Conservation (phyloP, 306 rosid species). For the Citrullus mucosospermus region DNA sequence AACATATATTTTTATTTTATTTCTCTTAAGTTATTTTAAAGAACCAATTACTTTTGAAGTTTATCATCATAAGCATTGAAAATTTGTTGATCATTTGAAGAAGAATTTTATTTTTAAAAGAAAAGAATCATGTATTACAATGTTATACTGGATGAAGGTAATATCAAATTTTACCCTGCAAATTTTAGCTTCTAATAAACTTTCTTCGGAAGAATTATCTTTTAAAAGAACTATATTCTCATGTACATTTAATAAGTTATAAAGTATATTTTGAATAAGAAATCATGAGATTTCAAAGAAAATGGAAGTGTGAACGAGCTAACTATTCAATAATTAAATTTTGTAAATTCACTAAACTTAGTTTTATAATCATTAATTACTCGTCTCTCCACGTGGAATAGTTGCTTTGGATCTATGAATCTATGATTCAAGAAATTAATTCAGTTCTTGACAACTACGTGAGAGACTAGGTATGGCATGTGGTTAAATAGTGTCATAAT, state of each 20-base stretch:
- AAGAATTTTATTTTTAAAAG: background rate
- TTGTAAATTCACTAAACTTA: background rate
- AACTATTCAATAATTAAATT: background rate
- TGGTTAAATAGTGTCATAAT: background rate
- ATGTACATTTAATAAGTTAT: no score
- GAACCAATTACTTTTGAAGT: background rate
- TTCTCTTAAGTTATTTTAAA: background rate
- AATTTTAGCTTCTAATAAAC: no score
- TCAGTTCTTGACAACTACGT: background rate
- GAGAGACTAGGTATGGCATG: background rate
- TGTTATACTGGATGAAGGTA: no score
- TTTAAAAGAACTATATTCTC: no score
- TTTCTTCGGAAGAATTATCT: no score
- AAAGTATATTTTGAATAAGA: no score
- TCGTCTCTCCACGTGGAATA: background rate
- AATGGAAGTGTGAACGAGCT: background rate
- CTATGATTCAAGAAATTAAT: background rate
- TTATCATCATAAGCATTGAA: background rate
- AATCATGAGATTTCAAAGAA: no score
- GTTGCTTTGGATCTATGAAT: background rate
- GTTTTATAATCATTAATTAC: background rate
- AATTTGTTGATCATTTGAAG: no score
- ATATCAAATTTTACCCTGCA: no score
- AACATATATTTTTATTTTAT: background rate
- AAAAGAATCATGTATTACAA: background rate